Base-by-base conservation (phyloP, 2,329 filamentous ascomycete genomes). In the Penicillium sp. region DNA sequence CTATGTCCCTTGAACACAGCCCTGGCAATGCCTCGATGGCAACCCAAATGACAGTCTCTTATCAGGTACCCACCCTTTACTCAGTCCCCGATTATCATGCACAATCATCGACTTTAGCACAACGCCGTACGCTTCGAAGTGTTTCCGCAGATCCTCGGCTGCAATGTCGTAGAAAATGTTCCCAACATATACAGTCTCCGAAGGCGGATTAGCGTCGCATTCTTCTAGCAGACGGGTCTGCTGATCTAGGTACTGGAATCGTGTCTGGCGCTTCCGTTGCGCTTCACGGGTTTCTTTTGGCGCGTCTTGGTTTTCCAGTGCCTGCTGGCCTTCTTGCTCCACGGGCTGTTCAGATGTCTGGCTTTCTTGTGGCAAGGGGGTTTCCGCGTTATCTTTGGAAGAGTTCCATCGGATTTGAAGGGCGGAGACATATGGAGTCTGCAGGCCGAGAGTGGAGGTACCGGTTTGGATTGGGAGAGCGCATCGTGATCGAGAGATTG, bases 91-190 rank as follows among this genome's bases (percentile, higher is more conserved):
- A 39, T 65, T 63, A 63, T 87, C 82, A 50, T 73, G 75, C 36
- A 84, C 71, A 44, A 87, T 68, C 50, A 68, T 72, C n/a, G 69
- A 63, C 33, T 67, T 70, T 32, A 69, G 57, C 43, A 87, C 66
- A 8, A 68, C 63, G 33, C 83, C 76, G 67, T 80, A 82, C 33
- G 75, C 71, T 45, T 68, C 61, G 58, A 86, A 83, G 31, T 80
- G 75, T 35, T 74, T 71, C 53, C 73, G 69, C 32, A 88, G 54
- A 49, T 84, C 76, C 19, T 77, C 73, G 4, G 77, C 73, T 4
- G 75, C 80, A 40, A 84, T 75, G 58, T 87, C 82, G 59, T 80
- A 87, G 61, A 80, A 81, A 31, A 87, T 67, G 63, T 87, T 87
- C 44, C 81, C 82, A 47, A 87, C 58, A 55, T 83, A 87, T 41